Evolutionary conservation across 2,329 filamentous ascomycete species (phyloP).

Genomic region (Diplodia intermedia): DNA sequence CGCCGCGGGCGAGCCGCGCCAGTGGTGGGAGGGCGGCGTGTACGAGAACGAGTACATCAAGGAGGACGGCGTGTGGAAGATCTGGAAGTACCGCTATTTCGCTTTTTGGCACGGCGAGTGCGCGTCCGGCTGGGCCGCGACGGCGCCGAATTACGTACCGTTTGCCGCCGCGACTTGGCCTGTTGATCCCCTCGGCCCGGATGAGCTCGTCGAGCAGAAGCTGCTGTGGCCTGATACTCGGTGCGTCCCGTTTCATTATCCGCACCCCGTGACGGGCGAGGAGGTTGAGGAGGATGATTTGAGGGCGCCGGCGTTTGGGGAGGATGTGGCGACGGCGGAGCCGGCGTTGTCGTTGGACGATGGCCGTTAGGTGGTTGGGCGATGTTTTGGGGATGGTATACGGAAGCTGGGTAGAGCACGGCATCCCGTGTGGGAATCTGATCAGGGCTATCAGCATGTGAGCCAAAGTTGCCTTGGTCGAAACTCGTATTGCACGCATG

Average conservation of each 20-base stretch:
- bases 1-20: slow-evolving; percentile 36
- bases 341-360: slow-evolving; percentile 53
- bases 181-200: slow-evolving; percentile 59
- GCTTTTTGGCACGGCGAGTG: slow-evolving; percentile 64
- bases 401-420: not conserved
- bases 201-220: slow-evolving; percentile 61
- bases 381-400: no score
- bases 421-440: no score
- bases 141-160: slow-evolving; percentile 61
- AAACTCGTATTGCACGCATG: no score
- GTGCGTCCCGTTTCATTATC: slow-evolving; percentile 62
- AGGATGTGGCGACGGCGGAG: slow-evolving; percentile 50
- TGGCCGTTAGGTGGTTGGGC: slow-evolving; percentile 21
- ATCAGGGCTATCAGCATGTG: no score
- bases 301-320: slow-evolving; percentile 56
- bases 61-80: slow-evolving; percentile 62
- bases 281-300: slow-evolving; percentile 56
- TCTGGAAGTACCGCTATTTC: slow-evolving; percentile 62
- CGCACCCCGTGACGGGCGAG: slow-evolving; percentile 59
- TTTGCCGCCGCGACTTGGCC: no score
- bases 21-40: slow-evolving; percentile 66
- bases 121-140: slow-evolving; percentile 62
- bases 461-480: no score
- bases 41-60: slow-evolving; percentile 68
- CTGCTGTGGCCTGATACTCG: slow-evolving; percentile 65